Evolutionary conservation across 1,139 yeast genomes (phyloP).

Genomic region (Geotrichum citri-aurantii): DNA sequence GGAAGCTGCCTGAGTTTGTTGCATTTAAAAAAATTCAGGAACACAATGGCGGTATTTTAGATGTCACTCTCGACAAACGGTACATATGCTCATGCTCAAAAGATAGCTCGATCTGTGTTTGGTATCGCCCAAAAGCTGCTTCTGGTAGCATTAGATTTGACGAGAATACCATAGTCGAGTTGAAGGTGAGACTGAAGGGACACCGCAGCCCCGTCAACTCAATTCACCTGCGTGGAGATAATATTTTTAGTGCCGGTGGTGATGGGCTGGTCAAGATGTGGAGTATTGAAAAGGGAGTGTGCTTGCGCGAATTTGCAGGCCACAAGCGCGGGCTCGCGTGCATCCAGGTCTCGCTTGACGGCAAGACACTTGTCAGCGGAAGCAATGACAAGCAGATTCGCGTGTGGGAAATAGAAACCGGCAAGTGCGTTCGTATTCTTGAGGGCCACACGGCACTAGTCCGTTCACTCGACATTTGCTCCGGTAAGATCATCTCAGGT

Average conservation of each 20-base stretch:
- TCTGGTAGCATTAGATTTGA: constrained; percentile 1
- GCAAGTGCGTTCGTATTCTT: constrained; percentile 28
- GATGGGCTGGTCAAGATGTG: constrained; percentile 34
- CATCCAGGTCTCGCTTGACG: constrained; percentile 29
- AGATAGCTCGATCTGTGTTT: constrained; percentile 33
- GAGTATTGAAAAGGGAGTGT: constrained; percentile 27
- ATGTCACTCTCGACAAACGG: constrained; percentile 27
- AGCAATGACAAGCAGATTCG: constrained; percentile 36
- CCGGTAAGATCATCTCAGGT: constrained; percentile 33
- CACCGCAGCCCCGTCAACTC: constrained; percentile 38
- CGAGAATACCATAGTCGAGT: constrained; percentile 11
- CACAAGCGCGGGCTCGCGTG: constrained; percentile 38
- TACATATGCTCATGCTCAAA: constrained; percentile 35
- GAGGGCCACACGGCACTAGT: constrained; percentile 34
- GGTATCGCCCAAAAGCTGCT: constrained; percentile 25
- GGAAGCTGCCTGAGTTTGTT: constrained; percentile 29
- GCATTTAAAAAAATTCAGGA: constrained; percentile 28
- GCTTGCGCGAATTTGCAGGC: constrained; percentile 30
- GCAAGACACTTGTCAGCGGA: constrained; percentile 31
- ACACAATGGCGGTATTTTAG: constrained; percentile 34
- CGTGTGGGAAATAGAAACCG: constrained; percentile 33
- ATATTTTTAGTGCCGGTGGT: constrained; percentile 37
- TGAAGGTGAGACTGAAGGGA: constrained; percentile 26
- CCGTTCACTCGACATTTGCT: constrained; percentile 30
- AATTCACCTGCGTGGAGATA: constrained; percentile 27